Evolutionary conservation across 306 rosid genomes (phyloP).

Genomic region (Cicer chorassanicum): DNA sequence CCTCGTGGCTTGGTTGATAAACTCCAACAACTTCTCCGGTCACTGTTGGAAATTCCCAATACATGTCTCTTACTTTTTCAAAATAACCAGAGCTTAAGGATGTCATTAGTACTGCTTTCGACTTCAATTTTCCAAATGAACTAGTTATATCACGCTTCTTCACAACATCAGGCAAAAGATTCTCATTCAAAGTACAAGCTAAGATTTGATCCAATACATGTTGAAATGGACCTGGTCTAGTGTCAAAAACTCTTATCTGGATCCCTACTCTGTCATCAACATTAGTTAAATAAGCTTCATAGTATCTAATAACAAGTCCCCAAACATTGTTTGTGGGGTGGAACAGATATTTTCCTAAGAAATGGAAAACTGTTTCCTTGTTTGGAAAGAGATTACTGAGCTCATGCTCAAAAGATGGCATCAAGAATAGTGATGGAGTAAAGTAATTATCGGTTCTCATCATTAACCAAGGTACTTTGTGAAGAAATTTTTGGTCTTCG

Average conservation of each 20-base stretch:
- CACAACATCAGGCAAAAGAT: constrained; percentile 59
- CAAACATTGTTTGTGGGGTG: constrained; percentile 78
- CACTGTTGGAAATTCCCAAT: constrained; percentile 66
- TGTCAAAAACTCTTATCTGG: constrained; percentile 70
- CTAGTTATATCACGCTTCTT: constrained; percentile 23
- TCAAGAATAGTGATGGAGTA: constrained; percentile 71
- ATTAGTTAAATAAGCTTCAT: constrained; percentile 64
- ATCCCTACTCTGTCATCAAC: constrained; percentile 69
- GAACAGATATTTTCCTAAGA: constrained; percentile 66
- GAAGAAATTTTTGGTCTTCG: constrained; percentile 54
- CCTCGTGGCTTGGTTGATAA: constrained; percentile 81
- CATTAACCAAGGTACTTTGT: constrained; percentile 65
- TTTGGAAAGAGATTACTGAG: constrained; percentile 62
- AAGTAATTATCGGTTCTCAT: constrained; percentile 74
- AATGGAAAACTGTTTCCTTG: constrained; percentile 68
- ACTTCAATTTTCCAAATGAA: constrained; percentile 41
- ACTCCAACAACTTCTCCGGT: constrained; percentile 64
- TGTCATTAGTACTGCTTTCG: constrained; percentile 67
- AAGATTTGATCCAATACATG: constrained; percentile 70
- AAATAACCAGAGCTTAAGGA: constrained; percentile 66
- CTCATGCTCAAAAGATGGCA: constrained; percentile 69
- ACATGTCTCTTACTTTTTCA: constrained; percentile 64
- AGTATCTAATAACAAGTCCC: constrained; percentile 71
- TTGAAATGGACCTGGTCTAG: constrained; percentile 61
- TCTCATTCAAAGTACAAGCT: constrained; percentile 61